Base-by-base conservation (phyloP, 495 filamentous ascomycete genomes). In the Podospora pseudoanserina region DNA sequence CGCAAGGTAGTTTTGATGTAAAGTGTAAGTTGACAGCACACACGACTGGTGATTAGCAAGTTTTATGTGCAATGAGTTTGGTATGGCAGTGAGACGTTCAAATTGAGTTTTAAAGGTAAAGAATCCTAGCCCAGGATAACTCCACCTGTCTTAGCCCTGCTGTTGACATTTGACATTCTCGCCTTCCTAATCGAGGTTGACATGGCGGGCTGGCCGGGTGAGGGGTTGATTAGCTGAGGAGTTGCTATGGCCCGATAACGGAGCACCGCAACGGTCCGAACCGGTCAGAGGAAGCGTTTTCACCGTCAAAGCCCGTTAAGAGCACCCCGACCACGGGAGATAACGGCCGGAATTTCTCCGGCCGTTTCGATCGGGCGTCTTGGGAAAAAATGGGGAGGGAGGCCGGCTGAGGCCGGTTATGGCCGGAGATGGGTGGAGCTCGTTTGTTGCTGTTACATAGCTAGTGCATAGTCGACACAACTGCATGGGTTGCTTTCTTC, bases 351-450 rank as follows among this genome's bases (percentile, higher is more conserved):
- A 78, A 73, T 69, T 39, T 44, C 58, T 73, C 76, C 76, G 76
- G 75, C 76, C 74, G 68, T 71, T 72, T 72, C 61, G 55, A n/a
- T 19, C 58, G 28, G 23, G 11, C 19, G 7, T 49, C 39, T 49
- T 49, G 39, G 1, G 13, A 16, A 49, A 49, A 49, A 62, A 27
- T 28, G 30, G 9, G 60, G 20, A 5, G 20, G 11, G 20, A 23
- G 69, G 72, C 75, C 74, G 75, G 72, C 49, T 77, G 74, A 73
- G 74, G 74, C 76, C 76, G 76, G 71, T 59, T 78, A 76, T 34
- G 74, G 76, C 74, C 76, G 76, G 74, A 73, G 65, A 73, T 71
- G 26, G 70, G 73, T 69, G 76, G 76, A 54, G 65, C 64, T 39
- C 1, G 34, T 19, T 30, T n/a, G 44, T 63, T 71, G 67, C 72